Percentiles rank a stretch among this genome's conserved stretches.
Conservation (phyloP, 805 yeast genomes). For the Cyberlindnera japonica region DNA sequence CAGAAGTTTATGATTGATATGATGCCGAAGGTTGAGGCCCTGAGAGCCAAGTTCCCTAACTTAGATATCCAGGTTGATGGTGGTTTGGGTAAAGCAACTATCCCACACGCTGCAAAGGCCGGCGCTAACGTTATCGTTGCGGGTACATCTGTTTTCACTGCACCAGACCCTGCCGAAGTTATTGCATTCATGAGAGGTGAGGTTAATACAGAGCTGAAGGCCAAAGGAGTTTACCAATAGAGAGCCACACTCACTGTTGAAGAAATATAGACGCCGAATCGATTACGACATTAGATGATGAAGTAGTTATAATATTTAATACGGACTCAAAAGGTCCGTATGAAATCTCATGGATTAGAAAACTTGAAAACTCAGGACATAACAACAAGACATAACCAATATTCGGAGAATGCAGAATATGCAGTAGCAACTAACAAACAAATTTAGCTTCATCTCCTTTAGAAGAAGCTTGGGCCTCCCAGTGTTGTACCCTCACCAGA, state of each 20-base stretch:
- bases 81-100: conserved; percentile 84
- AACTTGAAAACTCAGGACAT: too few relatives aligned
- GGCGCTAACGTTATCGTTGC: conserved; percentile 99
- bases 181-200: conserved; percentile 63
- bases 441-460: not conserved
- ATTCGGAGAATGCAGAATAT: conserved; percentile 1
- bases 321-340: too few relatives aligned
- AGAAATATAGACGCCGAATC: too few relatives aligned
- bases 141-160: conserved; percentile 90
- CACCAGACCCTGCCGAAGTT: conserved; percentile 72
- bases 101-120: conserved; percentile 86
- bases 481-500: conserved; percentile 79
- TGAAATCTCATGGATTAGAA: too few relatives aligned
- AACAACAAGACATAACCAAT: not conserved
- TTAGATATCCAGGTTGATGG: conserved; percentile 96
- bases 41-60: conserved; percentile 71
- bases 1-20: conserved; percentile 91
- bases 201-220: conserved; percentile 48
- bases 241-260: too few relatives aligned
- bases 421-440: conserved; percentile 9
- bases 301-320: not conserved
- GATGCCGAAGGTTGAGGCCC: conserved; percentile 90
- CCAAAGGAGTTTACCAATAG: conserved; percentile 33
- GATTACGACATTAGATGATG: not conserved
- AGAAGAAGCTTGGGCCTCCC: conserved; percentile 65